Conservation (phyloP, 176 grass and related monocot species). For the Triticum dicoccoides region DNA sequence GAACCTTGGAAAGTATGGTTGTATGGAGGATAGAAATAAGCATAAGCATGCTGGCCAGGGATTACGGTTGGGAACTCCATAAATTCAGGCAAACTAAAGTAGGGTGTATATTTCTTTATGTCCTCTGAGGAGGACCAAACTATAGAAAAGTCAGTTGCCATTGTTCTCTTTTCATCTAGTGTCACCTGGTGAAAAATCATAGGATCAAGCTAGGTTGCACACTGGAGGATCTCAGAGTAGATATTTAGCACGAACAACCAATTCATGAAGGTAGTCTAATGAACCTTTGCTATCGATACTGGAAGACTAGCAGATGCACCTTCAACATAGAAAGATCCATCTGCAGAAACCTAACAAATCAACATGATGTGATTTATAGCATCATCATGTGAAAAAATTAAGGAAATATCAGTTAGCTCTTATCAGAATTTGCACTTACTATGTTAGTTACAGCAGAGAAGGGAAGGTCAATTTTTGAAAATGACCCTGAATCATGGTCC, state of each 20-base stretch:
- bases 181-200: constrained; percentile 59
- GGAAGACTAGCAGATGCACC: constrained; percentile 80
- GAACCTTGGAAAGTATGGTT: constrained; percentile 60
- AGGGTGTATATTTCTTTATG: constrained; percentile 52
- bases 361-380: neutral
- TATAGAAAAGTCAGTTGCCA: constrained; percentile 59
- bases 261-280: constrained; percentile 5
- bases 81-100: constrained; percentile 83
- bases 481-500: constrained; percentile 46
- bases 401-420: constrained; percentile 19
- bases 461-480: constrained; percentile 61
- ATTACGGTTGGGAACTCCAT: constrained; percentile 73
- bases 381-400: constrained; percentile 5
- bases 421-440: constrained; percentile 45
- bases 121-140: constrained; percentile 88
- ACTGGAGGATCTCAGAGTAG: neutral
- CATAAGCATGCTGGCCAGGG: constrained; percentile 71
- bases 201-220: constrained; percentile 3
- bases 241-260: constrained; percentile 3
- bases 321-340: constrained; percentile 68
- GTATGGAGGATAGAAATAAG: constrained; percentile 82
- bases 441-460: constrained; percentile 75
- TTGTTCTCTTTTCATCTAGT: constrained; percentile 51
- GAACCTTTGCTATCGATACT: constrained; percentile 86
- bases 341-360: constrained; percentile 52